Conservation (phyloP, 2,329 filamentous ascomycete genomes). For the Trichophyton simii region DNA sequence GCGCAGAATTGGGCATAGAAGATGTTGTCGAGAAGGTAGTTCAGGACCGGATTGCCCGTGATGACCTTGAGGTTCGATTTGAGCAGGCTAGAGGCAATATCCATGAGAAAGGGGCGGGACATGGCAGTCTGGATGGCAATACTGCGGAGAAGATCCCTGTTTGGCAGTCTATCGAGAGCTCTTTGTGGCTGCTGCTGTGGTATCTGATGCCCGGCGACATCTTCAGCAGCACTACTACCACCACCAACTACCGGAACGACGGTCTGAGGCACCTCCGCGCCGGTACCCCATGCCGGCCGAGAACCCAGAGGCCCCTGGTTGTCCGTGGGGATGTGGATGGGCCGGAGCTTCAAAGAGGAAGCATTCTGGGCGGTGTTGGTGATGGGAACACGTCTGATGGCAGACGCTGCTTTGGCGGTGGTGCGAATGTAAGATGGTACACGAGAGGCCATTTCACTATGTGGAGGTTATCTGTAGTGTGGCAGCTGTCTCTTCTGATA, state of each 20-base stretch:
- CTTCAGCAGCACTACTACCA: not conserved
- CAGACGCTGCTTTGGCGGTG: conserved; percentile 2
- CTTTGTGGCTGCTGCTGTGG: conserved; percentile 6
- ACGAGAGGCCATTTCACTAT: conserved; percentile 5
- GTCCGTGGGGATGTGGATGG: not conserved
- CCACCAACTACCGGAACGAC: not conserved
- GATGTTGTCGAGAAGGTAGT: conserved; percentile 21
- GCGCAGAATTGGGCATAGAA: conserved; percentile 48
- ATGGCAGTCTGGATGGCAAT: conserved; percentile 13
- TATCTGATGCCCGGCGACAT: not conserved
- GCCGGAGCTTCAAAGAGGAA: conserved; percentile 1
- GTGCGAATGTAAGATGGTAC: conserved; percentile 2
- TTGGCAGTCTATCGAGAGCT: conserved; percentile 11
- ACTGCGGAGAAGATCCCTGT: conserved; percentile 11
- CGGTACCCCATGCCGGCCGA: not conserved
- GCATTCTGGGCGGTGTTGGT: not conserved
- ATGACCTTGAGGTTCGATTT: conserved; percentile 11
- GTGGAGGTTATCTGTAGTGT: not conserved
- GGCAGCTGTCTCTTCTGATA: not conserved
- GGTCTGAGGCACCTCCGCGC: not conserved
- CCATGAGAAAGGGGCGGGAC: conserved; percentile 13
- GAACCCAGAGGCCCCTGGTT: not conserved
- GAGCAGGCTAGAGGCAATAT: conserved; percentile 11
- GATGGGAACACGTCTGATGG: conserved; percentile 1
- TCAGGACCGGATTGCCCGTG: conserved; percentile 10